phyloP scores from a whole-genome alignment of 805 yeast species.

The Candida vaughaniae region DNA sequence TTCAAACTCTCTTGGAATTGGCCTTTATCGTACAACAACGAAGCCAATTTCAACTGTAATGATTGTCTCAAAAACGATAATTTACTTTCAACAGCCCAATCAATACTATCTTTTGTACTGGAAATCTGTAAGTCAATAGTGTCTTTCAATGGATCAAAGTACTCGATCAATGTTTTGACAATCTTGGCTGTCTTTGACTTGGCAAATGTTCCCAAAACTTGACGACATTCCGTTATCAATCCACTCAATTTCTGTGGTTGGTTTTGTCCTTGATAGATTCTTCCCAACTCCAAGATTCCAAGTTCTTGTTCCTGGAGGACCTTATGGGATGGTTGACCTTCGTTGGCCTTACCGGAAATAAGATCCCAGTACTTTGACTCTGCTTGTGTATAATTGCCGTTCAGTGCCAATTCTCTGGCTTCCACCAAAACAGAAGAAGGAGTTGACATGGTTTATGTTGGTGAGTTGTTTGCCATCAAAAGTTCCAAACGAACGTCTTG shows the following conservation, averaged over 20 bases:
- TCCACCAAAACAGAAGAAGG: conserved; percentile 35
- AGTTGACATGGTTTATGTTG: conserved; percentile 3
- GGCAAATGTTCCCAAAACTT: conserved; percentile 74
- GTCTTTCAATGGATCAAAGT: conserved; percentile 61
- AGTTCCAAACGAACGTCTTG: no score
- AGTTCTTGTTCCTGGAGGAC: conserved; percentile 51
- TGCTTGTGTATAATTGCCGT: conserved; percentile 53
- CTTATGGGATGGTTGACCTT: conserved; percentile 18
- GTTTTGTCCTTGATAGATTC: conserved; percentile 53
- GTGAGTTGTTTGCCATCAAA: conserved; percentile 9
- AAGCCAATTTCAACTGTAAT: conserved; percentile 78
- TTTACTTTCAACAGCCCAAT: conserved; percentile 82
- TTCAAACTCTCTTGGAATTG: conserved; percentile 68
- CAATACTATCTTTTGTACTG: conserved; percentile 75
- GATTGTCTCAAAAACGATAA: conserved; percentile 88
- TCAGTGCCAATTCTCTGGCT: conserved; percentile 59
- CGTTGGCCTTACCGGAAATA: conserved; percentile 13
- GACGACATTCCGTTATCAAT: conserved; percentile 67
- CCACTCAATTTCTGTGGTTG: conserved; percentile 52
- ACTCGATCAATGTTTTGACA: conserved; percentile 76
- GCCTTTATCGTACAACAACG: conserved; percentile 65
- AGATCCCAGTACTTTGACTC: conserved; percentile 58
- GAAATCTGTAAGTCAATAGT: conserved; percentile 68
- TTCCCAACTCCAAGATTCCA: conserved; percentile 75
- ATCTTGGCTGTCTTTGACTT: conserved; percentile 95